Evolutionary conservation across 345 rosid species (phyloP).

Genomic region (Limnanthes douglasii): DNA sequence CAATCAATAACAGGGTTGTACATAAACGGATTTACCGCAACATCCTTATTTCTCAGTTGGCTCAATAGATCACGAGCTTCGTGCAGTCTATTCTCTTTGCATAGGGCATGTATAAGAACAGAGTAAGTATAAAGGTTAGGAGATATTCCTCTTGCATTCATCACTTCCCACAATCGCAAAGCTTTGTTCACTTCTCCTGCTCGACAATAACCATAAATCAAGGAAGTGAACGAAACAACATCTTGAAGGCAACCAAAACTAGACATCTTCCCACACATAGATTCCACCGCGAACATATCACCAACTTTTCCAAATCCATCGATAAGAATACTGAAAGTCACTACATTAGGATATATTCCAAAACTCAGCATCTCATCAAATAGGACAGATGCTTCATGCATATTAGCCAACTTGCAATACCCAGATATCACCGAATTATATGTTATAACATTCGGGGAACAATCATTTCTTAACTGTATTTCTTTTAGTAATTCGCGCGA

Average conservation of each 20-base stretch:
- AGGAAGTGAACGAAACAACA: constrained; percentile 65
- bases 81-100: constrained; percentile 58
- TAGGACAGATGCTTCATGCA: constrained; percentile 44
- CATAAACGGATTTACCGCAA: constrained; percentile 49
- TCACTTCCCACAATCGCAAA: constrained; percentile 52
- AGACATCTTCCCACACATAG: constrained; percentile 32
- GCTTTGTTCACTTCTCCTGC: constrained; percentile 43
- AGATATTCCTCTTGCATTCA: constrained; percentile 34
- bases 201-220: constrained; percentile 81
- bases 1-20: constrained; percentile 93
- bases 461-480: constrained; percentile 17
- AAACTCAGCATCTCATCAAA: constrained; percentile 42
- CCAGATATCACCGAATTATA: constrained; percentile 66
- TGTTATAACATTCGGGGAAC: constrained; percentile 43
- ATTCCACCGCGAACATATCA: constrained; percentile 33
- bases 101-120: constrained; percentile 47
- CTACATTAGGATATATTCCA: constrained; percentile 31
- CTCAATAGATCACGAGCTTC: constrained; percentile 58
- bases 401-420: constrained; percentile 55
- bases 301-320: constrained; percentile 72
- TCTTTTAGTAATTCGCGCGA: constrained; percentile 35
- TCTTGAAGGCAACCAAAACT: constrained; percentile 41
- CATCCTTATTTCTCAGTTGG: constrained; percentile 29
- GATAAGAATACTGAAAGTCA: constrained; percentile 68
- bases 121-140: constrained; percentile 68